These are phyloP conservation scores for Monosporascus cannonballus DNA, from an alignment of 2,329 filamentous ascomycete genomes.

Conservation along the genomic window DNA sequence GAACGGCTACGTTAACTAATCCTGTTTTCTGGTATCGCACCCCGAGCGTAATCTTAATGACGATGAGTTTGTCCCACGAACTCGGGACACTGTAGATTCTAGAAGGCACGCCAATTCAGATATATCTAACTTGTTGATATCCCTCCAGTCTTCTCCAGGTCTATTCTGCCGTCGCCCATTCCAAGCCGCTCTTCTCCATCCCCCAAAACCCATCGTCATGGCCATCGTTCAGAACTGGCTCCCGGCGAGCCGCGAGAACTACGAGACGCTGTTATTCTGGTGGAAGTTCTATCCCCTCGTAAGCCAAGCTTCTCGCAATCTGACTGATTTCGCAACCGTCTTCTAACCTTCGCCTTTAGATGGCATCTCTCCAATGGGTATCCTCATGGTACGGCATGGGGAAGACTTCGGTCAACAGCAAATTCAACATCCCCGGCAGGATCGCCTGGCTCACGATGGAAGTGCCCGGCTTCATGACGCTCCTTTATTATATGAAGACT, in stretches of 20 bases:
- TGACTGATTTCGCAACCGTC: not conserved
- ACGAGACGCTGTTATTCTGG: constrained; percentile 42
- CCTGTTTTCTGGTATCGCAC: no score
- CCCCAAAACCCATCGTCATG: constrained; percentile 25
- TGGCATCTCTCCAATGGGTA: constrained; percentile 69
- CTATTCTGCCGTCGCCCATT: not conserved
- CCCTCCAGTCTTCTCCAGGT: not conserved
- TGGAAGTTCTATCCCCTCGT: constrained; percentile 54
- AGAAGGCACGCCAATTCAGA: not conserved
- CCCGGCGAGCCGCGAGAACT: constrained; percentile 53
- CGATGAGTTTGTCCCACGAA: no score
- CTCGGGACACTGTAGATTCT: not conserved
- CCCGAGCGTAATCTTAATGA: no score
- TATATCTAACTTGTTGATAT: not conserved
- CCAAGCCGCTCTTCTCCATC: not conserved
- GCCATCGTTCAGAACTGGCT: constrained; percentile 48
- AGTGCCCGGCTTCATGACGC: constrained; percentile 64
- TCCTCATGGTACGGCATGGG: constrained; percentile 83
- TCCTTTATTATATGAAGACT: constrained; percentile 72
- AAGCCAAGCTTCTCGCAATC: constrained; percentile 15
- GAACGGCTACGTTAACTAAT: no score
- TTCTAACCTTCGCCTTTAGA: constrained; percentile 37
- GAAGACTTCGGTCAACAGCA: constrained; percentile 74
- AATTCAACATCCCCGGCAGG: constrained; percentile 82
- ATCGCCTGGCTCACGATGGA: constrained; percentile 90